phyloP scores from a whole-genome alignment of 2,329 filamentous ascomycete genomes.

The Phyllosticta citribraziliensis region DNA sequence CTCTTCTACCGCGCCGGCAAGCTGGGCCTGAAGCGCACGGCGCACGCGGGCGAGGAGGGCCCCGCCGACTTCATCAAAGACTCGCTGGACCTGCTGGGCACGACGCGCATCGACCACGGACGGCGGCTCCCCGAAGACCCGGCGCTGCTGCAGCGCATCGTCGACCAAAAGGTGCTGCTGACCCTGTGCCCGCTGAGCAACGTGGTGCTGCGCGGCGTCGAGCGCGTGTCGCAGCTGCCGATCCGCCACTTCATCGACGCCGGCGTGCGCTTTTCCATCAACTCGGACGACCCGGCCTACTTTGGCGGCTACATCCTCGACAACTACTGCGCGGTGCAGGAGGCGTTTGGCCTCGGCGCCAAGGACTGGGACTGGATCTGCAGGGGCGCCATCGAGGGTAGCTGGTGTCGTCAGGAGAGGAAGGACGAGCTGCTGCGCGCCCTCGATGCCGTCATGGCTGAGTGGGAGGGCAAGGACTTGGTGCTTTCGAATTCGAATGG shows the following conservation, averaged over 20 bases:
- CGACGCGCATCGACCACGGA: conserved; percentile 65
- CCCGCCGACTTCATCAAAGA: conserved; percentile 55
- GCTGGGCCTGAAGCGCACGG: conserved; percentile 51
- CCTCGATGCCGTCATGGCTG: conserved; percentile 8
- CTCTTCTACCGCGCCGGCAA: conserved; percentile 48
- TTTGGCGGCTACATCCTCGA: conserved; percentile 68
- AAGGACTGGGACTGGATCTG: conserved; percentile 60
- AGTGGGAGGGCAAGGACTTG: conserved; percentile 3
- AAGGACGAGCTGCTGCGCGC: conserved; percentile 47
- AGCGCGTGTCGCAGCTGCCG: conserved; percentile 46
- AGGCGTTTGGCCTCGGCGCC: conserved; percentile 53
- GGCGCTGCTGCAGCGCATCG: conserved; percentile 49
- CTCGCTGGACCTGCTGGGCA: conserved; percentile 52
- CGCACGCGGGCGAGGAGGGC: conserved; percentile 69
- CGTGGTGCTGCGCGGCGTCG: conserved; percentile 50
- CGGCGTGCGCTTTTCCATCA: conserved; percentile 60
- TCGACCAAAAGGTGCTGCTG: conserved; percentile 48
- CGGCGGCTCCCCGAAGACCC: conserved; percentile 54
- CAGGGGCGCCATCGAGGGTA: conserved; percentile 52
- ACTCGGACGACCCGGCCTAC: conserved; percentile 66
- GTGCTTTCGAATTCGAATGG: neutral
- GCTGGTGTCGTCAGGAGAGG: conserved; percentile 57
- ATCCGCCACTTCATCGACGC: conserved; percentile 53
- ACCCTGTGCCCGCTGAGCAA: conserved; percentile 69
- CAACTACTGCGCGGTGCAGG: conserved; percentile 67